phyloP scores from a whole-genome alignment of 2,329 filamentous ascomycete species.

The Hymenotorrendiella dingleyae region DNA sequence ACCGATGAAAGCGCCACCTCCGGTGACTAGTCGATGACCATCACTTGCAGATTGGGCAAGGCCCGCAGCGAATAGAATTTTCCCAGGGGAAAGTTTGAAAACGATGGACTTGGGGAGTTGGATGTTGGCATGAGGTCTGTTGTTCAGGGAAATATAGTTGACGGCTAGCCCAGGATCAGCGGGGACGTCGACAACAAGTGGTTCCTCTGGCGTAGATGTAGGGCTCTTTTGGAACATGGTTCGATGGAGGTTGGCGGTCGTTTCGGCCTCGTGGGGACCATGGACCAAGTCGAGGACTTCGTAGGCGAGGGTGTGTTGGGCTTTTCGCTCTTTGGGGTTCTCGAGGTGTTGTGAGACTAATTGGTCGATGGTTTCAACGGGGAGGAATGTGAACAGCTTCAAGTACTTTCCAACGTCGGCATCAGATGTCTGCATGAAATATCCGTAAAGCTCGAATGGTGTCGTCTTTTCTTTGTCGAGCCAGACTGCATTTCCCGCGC shows the following conservation, averaged over 20 bases:
- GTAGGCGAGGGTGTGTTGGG: slow-evolving; percentile 76
- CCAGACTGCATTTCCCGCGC: slow-evolving; percentile 90
- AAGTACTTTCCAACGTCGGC: slow-evolving; percentile 75
- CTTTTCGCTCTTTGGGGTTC: slow-evolving; percentile 65
- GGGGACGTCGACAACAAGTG: neutral
- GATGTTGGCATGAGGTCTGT: slow-evolving; percentile 48
- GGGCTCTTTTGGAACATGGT: slow-evolving; percentile 6
- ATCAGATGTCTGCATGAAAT: slow-evolving; percentile 80
- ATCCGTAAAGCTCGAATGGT: slow-evolving; percentile 82
- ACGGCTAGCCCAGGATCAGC: slow-evolving; percentile 2
- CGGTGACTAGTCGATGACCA: slow-evolving; percentile 50
- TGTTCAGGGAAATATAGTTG: slow-evolving; percentile 33
- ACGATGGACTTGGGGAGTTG: slow-evolving; percentile 54
- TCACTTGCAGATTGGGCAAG: slow-evolving; percentile 51
- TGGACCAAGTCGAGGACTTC: slow-evolving; percentile 81
- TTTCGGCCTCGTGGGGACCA: slow-evolving; percentile 56
- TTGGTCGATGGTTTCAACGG: slow-evolving; percentile 58
- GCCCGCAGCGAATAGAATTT: slow-evolving; percentile 54
- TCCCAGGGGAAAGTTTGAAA: slow-evolving; percentile 46
- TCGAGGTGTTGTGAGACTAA: slow-evolving; percentile 62
- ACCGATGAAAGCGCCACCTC: slow-evolving; percentile 56
- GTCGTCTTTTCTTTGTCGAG: slow-evolving; percentile 76
- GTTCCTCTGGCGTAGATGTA: slow-evolving; percentile 6
- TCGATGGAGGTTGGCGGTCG: slow-evolving; percentile 51
- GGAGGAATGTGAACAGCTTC: slow-evolving; percentile 86